Evolutionary conservation across 805 yeast species (phyloP), one percentile per base, ranked within the genome.

Genomic region (Brettanomyces anomalus): DNA sequence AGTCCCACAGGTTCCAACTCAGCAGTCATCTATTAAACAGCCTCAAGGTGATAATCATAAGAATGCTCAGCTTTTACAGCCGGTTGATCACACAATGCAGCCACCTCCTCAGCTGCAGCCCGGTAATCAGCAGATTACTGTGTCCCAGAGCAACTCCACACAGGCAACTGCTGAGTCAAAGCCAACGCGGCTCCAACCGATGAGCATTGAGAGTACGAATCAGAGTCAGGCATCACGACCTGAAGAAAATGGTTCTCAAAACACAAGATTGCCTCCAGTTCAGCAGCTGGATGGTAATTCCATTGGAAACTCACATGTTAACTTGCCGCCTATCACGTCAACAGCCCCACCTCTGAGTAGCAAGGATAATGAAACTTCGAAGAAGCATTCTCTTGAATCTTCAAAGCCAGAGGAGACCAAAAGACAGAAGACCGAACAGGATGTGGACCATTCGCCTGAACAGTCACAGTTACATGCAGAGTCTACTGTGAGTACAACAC

Each of bases 1-100:
- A 26, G 36, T 19, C 31, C 44, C 40, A 17, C 37, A 41, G 40
- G 34, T 20, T 19, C 43, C 21, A 36, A 16, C 19, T 5, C 43
- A 41, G 15, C 43, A 35, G 24, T 19, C 33, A 15, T 32, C 30
- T 11, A 24, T 24, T 24, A 24, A 24, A 18, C 43, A 35, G 36
- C 28, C 34, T 19, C 43, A 35, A 26, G 10, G 28, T 24, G 28
- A 24, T 24, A 11, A 11, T 24, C 28, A 11, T 11, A 11, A 24
- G 10, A 24, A 24, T 19, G 15, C 8, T 20, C 43, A 24, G 36
- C 43, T 36, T 16, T 15, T n/a, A 30, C 39, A 34, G 24, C 31
- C 28, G n/a, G 32, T 21, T 15, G 18, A 24, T 24, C 28, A 24
- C 10, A 11, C 10, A 14, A 16, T 35, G 20, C 14, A 35, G 37